Percentiles rank a stretch among this genome's conserved stretches.
phyloP scores from a whole-genome alignment of 1,284 basidiomycete species.

The Boletus albobrunnescens region DNA sequence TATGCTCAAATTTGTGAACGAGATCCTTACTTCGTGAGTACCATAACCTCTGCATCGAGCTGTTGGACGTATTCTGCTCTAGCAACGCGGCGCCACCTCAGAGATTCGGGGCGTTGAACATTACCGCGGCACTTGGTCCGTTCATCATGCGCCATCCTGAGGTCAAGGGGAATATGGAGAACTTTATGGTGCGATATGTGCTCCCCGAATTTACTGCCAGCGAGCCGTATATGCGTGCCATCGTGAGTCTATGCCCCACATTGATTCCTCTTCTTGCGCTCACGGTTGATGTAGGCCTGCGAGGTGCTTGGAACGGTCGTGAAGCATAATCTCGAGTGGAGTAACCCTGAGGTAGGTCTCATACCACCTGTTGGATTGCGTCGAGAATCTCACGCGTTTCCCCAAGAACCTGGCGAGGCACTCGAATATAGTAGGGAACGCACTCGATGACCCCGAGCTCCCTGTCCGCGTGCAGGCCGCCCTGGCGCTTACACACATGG shows the following conservation, averaged over 20 bases:
- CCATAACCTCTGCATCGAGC: background rate
- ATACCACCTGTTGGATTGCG: background rate
- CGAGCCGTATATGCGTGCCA: slow-evolving; percentile 70
- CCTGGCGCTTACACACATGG: slow-evolving; percentile 75
- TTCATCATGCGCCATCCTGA: slow-evolving; percentile 80
- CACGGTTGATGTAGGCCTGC: slow-evolving; percentile 51
- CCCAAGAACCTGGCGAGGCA: slow-evolving; percentile 61
- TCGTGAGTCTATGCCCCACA: slow-evolving; percentile 44
- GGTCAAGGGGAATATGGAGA: slow-evolving; percentile 71
- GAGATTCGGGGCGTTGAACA: slow-evolving; percentile 79
- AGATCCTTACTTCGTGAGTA: slow-evolving; percentile 61
- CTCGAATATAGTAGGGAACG: slow-evolving; percentile 57
- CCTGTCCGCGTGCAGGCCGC: slow-evolving; percentile 85
- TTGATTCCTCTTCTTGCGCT: background rate
- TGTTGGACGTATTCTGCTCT: background rate
- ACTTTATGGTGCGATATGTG: slow-evolving; percentile 70
- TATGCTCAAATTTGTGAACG: slow-evolving; percentile 73
- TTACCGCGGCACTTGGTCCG: slow-evolving; percentile 69
- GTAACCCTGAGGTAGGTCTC: slow-evolving; percentile 53
- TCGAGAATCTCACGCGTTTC: background rate
- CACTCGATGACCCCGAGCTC: slow-evolving; percentile 72
- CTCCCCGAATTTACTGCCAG: slow-evolving; percentile 62
- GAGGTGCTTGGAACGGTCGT: slow-evolving; percentile 74
- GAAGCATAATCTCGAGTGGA: slow-evolving; percentile 65
- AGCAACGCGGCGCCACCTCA: slow-evolving; percentile 58